Conservation (phyloP, 805 yeast genomes). For the Saccharomyces cerevisiae region DNA sequence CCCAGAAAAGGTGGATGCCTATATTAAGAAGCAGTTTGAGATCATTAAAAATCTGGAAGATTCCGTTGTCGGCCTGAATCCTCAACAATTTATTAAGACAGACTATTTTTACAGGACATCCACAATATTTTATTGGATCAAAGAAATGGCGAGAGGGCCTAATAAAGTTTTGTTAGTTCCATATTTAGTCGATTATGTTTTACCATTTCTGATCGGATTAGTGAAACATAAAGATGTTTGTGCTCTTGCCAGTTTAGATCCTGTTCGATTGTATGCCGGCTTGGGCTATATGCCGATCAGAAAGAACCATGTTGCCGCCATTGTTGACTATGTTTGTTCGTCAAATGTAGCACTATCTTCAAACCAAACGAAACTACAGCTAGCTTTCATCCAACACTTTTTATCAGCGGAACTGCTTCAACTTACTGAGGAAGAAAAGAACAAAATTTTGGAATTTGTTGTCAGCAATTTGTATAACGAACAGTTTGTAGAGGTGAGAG, state of each 20-base stretch:
- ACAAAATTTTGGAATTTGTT: slow-evolving; percentile 43
- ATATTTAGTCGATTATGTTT: slow-evolving; percentile 41
- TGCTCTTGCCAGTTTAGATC: slow-evolving; percentile 53
- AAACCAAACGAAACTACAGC: slow-evolving; percentile 56
- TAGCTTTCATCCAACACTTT: slow-evolving; percentile 64
- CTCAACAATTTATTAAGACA: slow-evolving; percentile 52
- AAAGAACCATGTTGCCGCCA: slow-evolving; percentile 33
- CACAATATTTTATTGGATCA: slow-evolving; percentile 55
- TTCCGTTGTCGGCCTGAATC: slow-evolving; percentile 30
- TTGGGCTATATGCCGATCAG: slow-evolving; percentile 44
- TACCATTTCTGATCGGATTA: slow-evolving; percentile 63
- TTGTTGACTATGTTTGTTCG: slow-evolving; percentile 40
- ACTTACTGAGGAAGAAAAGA: slow-evolving; percentile 41
- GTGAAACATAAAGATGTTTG: slow-evolving; percentile 73
- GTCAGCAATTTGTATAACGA: slow-evolving; percentile 45
- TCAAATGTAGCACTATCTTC: slow-evolving; percentile 35
- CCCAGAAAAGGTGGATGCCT: slow-evolving; percentile 28
- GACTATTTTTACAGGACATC: slow-evolving; percentile 56
- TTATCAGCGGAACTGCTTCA: slow-evolving; percentile 60
- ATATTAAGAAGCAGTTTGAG: slow-evolving; percentile 38
- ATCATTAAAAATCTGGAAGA: slow-evolving; percentile 36
- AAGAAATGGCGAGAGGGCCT: slow-evolving; percentile 45
- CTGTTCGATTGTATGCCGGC: slow-evolving; percentile 39
- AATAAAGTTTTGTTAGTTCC: slow-evolving; percentile 46
- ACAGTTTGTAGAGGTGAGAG: slow-evolving; percentile 65